These are phyloP conservation scores for Mortierella sp. DNA, from an alignment of 371 early-diverging fungal species.

Conservation along the genomic window DNA sequence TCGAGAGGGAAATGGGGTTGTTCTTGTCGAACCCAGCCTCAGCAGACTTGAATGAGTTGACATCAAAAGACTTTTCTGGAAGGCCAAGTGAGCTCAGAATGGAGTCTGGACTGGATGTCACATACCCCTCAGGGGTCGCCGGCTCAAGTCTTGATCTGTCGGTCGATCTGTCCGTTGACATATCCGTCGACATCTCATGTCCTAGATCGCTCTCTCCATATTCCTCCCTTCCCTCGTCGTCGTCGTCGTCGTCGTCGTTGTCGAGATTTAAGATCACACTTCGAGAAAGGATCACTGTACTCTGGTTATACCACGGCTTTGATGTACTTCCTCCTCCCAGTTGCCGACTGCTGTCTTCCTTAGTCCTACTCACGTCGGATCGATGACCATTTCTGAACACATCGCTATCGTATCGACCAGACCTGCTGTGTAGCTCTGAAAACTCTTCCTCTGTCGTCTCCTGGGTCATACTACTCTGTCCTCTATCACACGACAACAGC, in stretches of 20 bases:
- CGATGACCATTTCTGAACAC: too few species aligned
- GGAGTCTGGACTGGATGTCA: conserved; percentile 40
- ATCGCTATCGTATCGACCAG: background rate
- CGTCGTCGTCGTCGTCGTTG: background rate
- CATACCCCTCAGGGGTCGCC: conserved; percentile 6
- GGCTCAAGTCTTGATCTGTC: background rate
- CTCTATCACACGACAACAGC: conserved; percentile 26
- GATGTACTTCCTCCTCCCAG: background rate
- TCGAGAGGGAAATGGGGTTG: background rate
- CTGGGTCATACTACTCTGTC: conserved; percentile 23
- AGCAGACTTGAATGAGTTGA: background rate
- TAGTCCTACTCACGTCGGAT: background rate
- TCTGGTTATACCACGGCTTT: conserved; percentile 24
- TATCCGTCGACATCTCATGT: background rate
- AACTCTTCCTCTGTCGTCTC: conserved; percentile 26
- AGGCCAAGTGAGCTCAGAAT: background rate
- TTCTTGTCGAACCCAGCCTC: background rate
- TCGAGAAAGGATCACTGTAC: conserved; percentile 22
- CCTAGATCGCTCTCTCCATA: background rate
- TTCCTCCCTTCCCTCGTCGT: background rate
- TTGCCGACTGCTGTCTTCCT: background rate
- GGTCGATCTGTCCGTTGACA: background rate
- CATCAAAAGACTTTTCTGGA: background rate
- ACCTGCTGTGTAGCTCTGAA: conserved; percentile 3
- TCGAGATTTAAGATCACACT: background rate